These are phyloP conservation scores for Hypoxylon perforatum DNA, from an alignment of 495 filamentous ascomycete genomes.

Conservation along the genomic window DNA sequence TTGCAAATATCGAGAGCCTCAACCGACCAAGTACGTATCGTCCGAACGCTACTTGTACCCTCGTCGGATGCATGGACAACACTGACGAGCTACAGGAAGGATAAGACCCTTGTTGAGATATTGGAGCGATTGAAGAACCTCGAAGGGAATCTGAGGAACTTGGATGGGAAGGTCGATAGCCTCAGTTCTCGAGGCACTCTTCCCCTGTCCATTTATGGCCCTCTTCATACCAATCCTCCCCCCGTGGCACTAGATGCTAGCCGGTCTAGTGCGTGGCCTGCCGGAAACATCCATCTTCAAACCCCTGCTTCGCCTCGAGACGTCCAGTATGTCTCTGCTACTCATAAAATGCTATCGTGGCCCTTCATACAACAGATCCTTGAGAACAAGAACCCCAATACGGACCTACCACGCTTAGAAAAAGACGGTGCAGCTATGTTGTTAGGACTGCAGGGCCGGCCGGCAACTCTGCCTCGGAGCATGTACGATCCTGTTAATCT, in stretches of 20 bases:
- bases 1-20: conserved; percentile 69
- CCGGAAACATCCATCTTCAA: conserved; percentile 24
- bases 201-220: conserved; percentile 38
- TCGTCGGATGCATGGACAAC: conserved; percentile 27
- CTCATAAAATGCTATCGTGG: conserved; percentile 69
- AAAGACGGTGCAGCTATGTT: conserved; percentile 62
- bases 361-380: conserved; percentile 64
- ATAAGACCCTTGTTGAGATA: conserved; percentile 70
- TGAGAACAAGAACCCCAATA: conserved; percentile 43
- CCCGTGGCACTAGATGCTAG: conserved; percentile 23
- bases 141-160: conserved; percentile 48
- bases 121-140: conserved; percentile 64
- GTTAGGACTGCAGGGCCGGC: conserved; percentile 51
- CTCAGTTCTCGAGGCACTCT: conserved; percentile 43
- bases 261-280: conserved; percentile 28
- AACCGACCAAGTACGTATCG: conserved; percentile 71
- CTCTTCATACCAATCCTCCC: conserved; percentile 25
- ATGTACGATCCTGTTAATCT: conserved; percentile 28
- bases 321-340: conserved; percentile 61
- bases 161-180: conserved; percentile 56
- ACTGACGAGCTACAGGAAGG: conserved; percentile 59
- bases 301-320: conserved; percentile 24
- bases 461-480: conserved; percentile 47
- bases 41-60: conserved; percentile 20
- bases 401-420: conserved; percentile 49